Conservation (phyloP, 805 yeast species). For the Kluyveromyces wickerhamii region DNA sequence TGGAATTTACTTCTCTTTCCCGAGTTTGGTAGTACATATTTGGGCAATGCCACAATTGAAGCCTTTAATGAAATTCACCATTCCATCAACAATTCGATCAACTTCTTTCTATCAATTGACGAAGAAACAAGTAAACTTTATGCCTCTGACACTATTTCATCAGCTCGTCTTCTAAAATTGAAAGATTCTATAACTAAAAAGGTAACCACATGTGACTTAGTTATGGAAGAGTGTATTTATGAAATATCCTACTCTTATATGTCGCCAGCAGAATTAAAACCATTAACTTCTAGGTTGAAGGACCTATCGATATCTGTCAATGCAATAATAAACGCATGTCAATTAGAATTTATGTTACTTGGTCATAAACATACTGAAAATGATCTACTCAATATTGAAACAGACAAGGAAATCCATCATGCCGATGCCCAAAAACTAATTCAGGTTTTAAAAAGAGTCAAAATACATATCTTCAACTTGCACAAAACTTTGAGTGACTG, state of each 20-base stretch:
- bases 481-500: constrained; percentile 30
- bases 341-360: constrained; percentile 35
- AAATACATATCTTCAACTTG: constrained; percentile 29
- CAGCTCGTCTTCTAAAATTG: constrained; percentile 29
- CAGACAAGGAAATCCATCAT: constrained; percentile 31
- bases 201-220: constrained; percentile 31
- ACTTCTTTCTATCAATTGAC: constrained; percentile 31
- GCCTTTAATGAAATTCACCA: constrained; percentile 34
- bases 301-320: constrained; percentile 29
- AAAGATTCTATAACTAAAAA: constrained; percentile 30
- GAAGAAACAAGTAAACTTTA: constrained; percentile 13
- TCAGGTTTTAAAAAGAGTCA: constrained; percentile 26
- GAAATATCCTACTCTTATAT: constrained; percentile 42
- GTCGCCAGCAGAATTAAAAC: constrained; percentile 36
- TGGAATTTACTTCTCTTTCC: constrained; percentile 40
- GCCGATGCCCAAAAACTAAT: constrained; percentile 30
- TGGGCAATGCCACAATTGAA: constrained; percentile 37
- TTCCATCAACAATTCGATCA: constrained; percentile 33
- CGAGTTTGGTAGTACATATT: constrained; percentile 43
- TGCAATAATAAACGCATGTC: constrained; percentile 42
- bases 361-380: constrained; percentile 16
- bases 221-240: constrained; percentile 39
- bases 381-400: constrained; percentile 13
- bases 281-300: constrained; percentile 29
- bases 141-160: constrained; percentile 17